phyloP scores from a whole-genome alignment of 139 green algal genomes.

The Edaphochlamys debaryana region DNA sequence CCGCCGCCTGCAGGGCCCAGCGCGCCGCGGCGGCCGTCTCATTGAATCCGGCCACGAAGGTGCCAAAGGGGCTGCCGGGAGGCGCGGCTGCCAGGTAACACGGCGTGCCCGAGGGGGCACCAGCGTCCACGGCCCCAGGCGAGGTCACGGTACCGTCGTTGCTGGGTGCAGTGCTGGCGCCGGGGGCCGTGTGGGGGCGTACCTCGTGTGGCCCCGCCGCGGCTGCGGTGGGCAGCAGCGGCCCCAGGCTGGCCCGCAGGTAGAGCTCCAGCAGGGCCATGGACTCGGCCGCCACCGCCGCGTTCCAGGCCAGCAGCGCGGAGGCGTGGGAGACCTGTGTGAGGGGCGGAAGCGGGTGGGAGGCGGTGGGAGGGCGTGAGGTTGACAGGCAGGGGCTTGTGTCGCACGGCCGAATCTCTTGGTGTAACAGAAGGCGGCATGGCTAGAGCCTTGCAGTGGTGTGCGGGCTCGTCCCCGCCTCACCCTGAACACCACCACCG shows the following conservation, averaged over 20 bases:
- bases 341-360: no score
- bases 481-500: slow-evolving; percentile 6
- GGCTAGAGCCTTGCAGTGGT: background rate
- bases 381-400: background rate
- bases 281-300: background rate
- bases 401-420: no score
- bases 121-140: no score
- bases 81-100: slow-evolving; percentile 2
- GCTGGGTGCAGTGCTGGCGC: background rate
- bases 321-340: background rate
- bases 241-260: background rate
- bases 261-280: slow-evolving; percentile 22
- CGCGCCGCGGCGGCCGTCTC: background rate
- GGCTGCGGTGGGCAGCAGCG: background rate
- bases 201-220: background rate
- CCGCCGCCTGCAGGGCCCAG: background rate
- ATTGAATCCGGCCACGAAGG: slow-evolving; percentile 4
- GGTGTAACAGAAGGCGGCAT: background rate
- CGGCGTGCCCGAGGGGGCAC: no score
- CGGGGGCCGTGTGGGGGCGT: no score
- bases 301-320: slow-evolving; percentile 3
- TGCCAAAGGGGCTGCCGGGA: slow-evolving; percentile 8
- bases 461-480: background rate
- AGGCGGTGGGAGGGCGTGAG: no score
- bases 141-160: background rate